Base-by-base conservation (phyloP, 75 land plant species). In the Chamaecyparis obtusa region DNA sequence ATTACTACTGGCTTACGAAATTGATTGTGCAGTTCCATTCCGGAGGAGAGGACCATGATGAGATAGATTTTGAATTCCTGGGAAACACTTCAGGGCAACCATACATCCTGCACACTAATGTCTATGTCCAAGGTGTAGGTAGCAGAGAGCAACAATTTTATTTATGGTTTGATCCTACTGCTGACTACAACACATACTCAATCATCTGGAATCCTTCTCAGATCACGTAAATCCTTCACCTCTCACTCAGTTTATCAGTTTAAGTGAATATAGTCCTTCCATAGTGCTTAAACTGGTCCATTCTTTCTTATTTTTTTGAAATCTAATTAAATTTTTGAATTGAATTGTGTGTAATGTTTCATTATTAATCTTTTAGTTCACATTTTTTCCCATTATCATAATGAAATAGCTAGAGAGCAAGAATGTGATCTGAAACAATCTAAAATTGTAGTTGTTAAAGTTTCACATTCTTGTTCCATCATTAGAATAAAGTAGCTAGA, bases 121-220 rank as follows among this genome's bases (percentile, higher is more conserved):
- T 93, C 57, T 93, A 67, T 37, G n/a, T 54, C 51, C n/a, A 75
- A 13, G 94, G 94, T 5, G 80, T 78, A 33, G 94, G 94, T 3
- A 83, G 87, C 32, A 86, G 93, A 67, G 94, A 93, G 85, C 88
- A 89, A 57, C 90, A 88, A 39, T 86, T 92, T n/a, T 87, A 88
- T 35, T 90, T 92, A 11, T 92, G 94, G 94, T 93, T 93, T 32
- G 93, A 92, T 71, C 94, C 93, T 17, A 90, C 90, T 21, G 67
- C 51, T 0, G 91, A 87, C 41, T 93, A 89, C 84, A 93, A 93
- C 77, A 90, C 91, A 9, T 93, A 93, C 72, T 75, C 87, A 41
- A 43, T 93, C 81, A 80, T 89, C 49, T 93, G 92, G 94, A 93
- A 92, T 83, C 88, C 72, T 0, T 69, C 86, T 19, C 85, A 85